A percentile compares a stretch with the other conserved stretches of the same genome.
Conservation (phyloP, 768 basidiomycete genomes). For the Agrocybe praecox region DNA sequence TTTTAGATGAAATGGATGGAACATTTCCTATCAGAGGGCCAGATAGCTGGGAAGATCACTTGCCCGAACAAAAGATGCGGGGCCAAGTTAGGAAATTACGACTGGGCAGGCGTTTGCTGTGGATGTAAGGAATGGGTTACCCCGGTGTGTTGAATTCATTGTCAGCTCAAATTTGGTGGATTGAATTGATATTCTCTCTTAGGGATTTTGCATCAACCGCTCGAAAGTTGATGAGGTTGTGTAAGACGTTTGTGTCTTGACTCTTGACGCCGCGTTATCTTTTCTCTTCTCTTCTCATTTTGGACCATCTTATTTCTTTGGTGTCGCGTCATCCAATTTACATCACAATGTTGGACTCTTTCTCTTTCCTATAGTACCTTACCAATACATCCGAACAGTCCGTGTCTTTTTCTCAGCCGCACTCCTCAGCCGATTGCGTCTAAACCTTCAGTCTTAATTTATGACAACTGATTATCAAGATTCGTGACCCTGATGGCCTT, state of each 20-base stretch:
- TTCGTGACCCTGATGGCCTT: neutral
- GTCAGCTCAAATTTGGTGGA: neutral
- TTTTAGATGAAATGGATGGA: constrained; percentile 96
- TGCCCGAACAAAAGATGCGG: constrained; percentile 93
- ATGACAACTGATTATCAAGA: neutral
- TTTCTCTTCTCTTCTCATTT: no score
- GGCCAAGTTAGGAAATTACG: constrained; percentile 92
- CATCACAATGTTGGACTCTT: neutral
- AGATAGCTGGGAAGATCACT: constrained; percentile 83
- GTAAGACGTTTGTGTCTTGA: constrained; percentile 1
- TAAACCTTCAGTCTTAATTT: neutral
- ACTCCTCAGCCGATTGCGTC: neutral
- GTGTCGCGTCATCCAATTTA: neutral
- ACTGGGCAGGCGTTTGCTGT: constrained; percentile 95
- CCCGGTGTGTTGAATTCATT: constrained; percentile 62
- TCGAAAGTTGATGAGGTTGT: constrained; percentile 69
- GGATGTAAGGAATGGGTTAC: constrained; percentile 93
- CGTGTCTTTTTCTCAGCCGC: neutral
- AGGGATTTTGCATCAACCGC: constrained; percentile 71
- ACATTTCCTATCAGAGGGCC: constrained; percentile 70
- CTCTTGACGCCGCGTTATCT: no score
- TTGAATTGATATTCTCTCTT: neutral
- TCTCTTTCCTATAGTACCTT: neutral
- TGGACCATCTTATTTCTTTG: neutral
- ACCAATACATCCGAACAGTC: neutral